Base-by-base conservation (phyloP, 2,329 filamentous ascomycete genomes). In the Myriosclerotinia curreyana region DNA sequence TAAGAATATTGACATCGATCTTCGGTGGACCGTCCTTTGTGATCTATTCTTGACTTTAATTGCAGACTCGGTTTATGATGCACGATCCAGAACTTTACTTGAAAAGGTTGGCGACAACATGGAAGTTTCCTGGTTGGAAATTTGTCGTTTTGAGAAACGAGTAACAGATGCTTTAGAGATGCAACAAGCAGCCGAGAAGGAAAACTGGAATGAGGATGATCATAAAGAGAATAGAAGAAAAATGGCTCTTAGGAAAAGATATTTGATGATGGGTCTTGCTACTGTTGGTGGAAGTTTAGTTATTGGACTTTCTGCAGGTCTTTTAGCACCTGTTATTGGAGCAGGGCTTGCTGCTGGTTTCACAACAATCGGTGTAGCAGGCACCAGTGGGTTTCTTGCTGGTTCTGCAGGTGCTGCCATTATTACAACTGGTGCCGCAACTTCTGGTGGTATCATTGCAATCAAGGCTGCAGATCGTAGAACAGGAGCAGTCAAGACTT, bases 191-290 rank as follows among this genome's bases (percentile, higher is more conserved):
- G 91, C 92, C 7, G 90, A 92, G 68, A 96, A 94, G 72, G 95
- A 99, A 77, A 96, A 94, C 68, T 99, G 95, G 95, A 96, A 97
- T 69, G 95, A 99, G 75, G 89, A 95, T 14, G 91, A 96, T 69
- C 92, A 98, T 74, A 92, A 98, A 82, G 92, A 96, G 75, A 84
- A 82, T 65, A 86, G 95, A 54, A 84, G 91, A 60, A 96, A 97
- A 75, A 79, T 86, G 73, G 91, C 91, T 1, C 80, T 93, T 66
- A 96, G 90, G 75, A 86, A 86, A 70, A 87, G 93, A 71, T 92
- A 96, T 73, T 87, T 96, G 74, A 90, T 97, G 79, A 97, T 99
- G 93, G 95, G 95, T 12, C 80, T 99, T 64, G 96, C 95, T 34
- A 99, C 95, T 0, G 95, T 98, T 11, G 95, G 95, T 63, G 95